Evolutionary conservation across 768 basidiomycete genomes (phyloP).

Genomic region (Termitomyces sp.): DNA sequence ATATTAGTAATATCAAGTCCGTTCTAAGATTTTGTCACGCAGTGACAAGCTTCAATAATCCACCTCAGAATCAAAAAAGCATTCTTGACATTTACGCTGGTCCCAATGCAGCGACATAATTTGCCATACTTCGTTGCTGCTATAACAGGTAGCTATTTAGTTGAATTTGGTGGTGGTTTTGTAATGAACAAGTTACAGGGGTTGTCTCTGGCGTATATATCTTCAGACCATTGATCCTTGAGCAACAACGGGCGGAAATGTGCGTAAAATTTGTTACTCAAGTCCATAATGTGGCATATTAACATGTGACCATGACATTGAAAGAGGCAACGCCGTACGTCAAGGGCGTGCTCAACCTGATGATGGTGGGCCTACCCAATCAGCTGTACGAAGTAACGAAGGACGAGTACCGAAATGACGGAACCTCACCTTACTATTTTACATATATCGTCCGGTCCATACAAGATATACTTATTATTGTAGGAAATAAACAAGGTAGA

Average conservation of each 20-base stretch:
- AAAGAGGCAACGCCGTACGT: slow-evolving; percentile 3
- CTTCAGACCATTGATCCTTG: slow-evolving; percentile 48
- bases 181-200: slow-evolving; percentile 32
- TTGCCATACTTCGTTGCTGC: slow-evolving; percentile 55
- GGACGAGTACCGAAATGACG: neutral
- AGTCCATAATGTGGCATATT: neutral
- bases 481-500: neutral
- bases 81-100: too few relatives aligned
- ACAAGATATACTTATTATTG: neutral
- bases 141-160: slow-evolving; percentile 42
- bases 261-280: slow-evolving; percentile 3
- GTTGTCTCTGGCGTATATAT: slow-evolving; percentile 63
- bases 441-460: neutral
- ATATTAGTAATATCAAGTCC: too few relatives aligned
- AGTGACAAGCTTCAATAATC: neutral
- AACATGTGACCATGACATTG: slow-evolving; percentile 4
- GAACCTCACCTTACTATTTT: neutral
- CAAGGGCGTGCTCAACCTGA: neutral
- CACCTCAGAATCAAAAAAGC: too few relatives aligned
- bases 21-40: too few relatives aligned
- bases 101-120: slow-evolving; percentile 34
- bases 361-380: neutral
- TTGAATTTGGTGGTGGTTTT: neutral
- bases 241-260: slow-evolving; percentile 15
- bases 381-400: neutral